phyloP scores from a whole-genome alignment of 73 alveolate genomes.

The Tetrahymena borealis region DNA sequence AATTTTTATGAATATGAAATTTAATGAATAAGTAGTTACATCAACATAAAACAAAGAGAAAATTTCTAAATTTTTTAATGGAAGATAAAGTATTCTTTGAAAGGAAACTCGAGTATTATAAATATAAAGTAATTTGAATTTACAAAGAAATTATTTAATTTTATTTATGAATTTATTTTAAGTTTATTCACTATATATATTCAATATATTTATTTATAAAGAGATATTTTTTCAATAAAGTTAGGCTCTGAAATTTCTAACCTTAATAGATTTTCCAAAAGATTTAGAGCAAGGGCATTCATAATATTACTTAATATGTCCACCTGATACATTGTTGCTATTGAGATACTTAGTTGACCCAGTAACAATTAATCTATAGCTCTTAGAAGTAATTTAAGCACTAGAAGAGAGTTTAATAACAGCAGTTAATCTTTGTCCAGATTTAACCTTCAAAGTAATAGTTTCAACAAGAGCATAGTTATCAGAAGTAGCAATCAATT shows the following conservation, averaged over 20 bases:
- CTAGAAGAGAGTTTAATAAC: neutral
- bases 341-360: constrained; percentile 19
- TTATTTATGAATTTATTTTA: neutral
- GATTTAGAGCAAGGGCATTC: neutral
- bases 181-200: neutral
- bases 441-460: neutral
- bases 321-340: constrained; percentile 1
- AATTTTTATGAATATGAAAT: too few species aligned
- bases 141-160: too few species aligned
- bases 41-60: too few species aligned
- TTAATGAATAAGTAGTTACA: too few species aligned
- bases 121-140: too few species aligned
- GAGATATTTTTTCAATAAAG: neutral
- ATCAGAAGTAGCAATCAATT: constrained; percentile 5
- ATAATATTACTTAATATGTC: neutral
- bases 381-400: neutral
- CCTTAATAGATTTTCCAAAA: neutral
- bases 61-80: too few species aligned
- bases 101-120: too few species aligned
- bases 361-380: constrained; percentile 10
- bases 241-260: neutral
- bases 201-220: neutral
- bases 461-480: neutral
- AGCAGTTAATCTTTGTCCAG: neutral
- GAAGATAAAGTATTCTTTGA: too few species aligned